phyloP scores from a whole-genome alignment of 306 rosid genomes.

The Rubus idaeus region DNA sequence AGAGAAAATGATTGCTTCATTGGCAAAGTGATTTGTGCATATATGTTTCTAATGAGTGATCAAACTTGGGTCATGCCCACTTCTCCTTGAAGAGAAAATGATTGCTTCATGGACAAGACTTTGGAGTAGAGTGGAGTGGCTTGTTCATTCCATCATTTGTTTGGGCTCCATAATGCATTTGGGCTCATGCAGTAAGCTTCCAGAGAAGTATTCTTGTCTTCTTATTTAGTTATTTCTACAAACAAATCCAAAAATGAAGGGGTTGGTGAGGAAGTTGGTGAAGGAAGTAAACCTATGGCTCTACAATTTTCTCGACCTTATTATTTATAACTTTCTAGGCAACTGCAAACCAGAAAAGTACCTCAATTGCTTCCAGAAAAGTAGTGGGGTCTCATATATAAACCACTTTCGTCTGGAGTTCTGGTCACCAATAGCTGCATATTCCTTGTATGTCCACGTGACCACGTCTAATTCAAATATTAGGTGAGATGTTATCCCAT shows the following conservation, averaged over 20 bases:
- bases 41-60: not conserved
- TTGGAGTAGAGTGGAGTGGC: not conserved
- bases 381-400: not conserved
- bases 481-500: conserved; percentile 1
- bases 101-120: not conserved
- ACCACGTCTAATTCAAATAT: not conserved
- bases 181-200: not conserved
- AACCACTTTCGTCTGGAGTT: not conserved
- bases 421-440: not conserved
- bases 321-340: not conserved
- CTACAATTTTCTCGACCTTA: conserved; percentile 11
- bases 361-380: not conserved
- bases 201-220: not conserved
- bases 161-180: not conserved
- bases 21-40: no score
- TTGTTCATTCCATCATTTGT: not conserved
- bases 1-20: no score
- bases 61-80: not conserved
- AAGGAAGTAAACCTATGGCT: conserved; percentile 12
- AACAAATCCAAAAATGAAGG: not conserved
- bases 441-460: not conserved
- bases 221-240: not conserved
- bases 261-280: conserved; percentile 41
- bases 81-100: not conserved
- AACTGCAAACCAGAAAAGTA: no score